phyloP scores from a whole-genome alignment of 495 filamentous ascomycete species.

The Talaromyces stipitatus region DNA sequence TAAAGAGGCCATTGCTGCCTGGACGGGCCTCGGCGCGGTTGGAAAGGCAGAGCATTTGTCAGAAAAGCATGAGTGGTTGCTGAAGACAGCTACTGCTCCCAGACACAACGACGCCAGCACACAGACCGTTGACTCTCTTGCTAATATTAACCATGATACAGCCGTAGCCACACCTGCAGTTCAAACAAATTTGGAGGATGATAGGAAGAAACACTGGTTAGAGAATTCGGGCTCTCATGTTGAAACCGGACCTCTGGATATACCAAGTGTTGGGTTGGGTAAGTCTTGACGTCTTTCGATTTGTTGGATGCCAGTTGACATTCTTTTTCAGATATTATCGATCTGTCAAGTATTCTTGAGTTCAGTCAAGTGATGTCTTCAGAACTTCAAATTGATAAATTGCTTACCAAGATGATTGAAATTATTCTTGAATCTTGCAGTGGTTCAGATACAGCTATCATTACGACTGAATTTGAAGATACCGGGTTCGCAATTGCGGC shows the following conservation, averaged over 20 bases:
- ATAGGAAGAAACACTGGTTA: slow-evolving; percentile 65
- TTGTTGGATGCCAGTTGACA: slow-evolving; percentile 21
- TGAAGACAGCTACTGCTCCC: slow-evolving; percentile 55
- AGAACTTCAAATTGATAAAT: slow-evolving; percentile 73
- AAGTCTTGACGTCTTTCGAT: slow-evolving; percentile 6
- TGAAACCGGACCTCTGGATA: slow-evolving; percentile 31
- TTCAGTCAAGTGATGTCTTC: slow-evolving; percentile 88
- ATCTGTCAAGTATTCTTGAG: slow-evolving; percentile 77
- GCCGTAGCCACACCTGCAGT: slow-evolving; percentile 33
- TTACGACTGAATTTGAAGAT: slow-evolving; percentile 67
- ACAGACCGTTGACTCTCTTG: slow-evolving; percentile 56
- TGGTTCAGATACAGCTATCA: slow-evolving; percentile 69
- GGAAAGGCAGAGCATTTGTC: slow-evolving; percentile 67
- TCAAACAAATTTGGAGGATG: slow-evolving; percentile 43
- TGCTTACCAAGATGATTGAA: slow-evolving; percentile 82
- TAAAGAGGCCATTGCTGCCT: slow-evolving; percentile 65
- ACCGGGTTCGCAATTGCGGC: slow-evolving; percentile 70
- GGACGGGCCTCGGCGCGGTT: slow-evolving; percentile 62
- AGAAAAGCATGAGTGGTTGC: slow-evolving; percentile 61
- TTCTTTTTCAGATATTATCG: slow-evolving; percentile 62
- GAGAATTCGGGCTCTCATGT: slow-evolving; percentile 48
- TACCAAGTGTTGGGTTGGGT: slow-evolving; percentile 38
- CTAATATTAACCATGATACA: slow-evolving; percentile 46
- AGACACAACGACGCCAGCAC: slow-evolving; percentile 61
- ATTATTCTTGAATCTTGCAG: slow-evolving; percentile 84